Evolutionary conservation across 2,329 filamentous ascomycete species (phyloP).

Genomic region (Colletotrichum tabaci): DNA sequence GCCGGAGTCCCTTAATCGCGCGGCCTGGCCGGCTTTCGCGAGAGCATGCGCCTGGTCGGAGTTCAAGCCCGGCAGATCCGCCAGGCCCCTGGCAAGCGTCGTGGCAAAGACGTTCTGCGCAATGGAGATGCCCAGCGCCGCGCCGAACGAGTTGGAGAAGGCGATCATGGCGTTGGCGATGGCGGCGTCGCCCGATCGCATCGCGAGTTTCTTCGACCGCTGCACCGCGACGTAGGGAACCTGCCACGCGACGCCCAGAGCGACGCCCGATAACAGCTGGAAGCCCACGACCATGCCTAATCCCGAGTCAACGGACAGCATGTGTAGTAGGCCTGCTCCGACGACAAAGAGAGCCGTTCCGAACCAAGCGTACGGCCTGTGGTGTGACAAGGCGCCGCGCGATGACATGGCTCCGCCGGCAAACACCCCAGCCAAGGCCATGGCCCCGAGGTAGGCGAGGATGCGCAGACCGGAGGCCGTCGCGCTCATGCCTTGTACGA

Average conservation of each 20-base stretch:
- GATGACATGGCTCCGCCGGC: constrained; percentile 58
- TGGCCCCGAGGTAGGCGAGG: constrained; percentile 65
- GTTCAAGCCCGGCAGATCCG: too few species aligned
- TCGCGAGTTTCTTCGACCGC: constrained; percentile 5
- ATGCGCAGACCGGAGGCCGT: constrained; percentile 68
- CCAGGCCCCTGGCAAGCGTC: too few species aligned
- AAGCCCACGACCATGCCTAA: constrained; percentile 66
- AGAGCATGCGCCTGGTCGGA: too few species aligned
- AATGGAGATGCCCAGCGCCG: constrained; percentile 9
- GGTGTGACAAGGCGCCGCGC: constrained; percentile 55
- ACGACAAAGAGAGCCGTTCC: constrained; percentile 59
- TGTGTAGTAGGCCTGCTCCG: constrained; percentile 69
- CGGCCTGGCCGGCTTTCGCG: too few species aligned
- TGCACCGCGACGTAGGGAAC: constrained; percentile 22
- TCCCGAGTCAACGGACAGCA: constrained; percentile 65
- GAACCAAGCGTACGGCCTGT: constrained; percentile 51
- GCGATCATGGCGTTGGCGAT: constrained; percentile 21
- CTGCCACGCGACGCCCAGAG: constrained; percentile 18
- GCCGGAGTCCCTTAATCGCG: too few species aligned
- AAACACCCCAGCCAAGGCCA: constrained; percentile 62
- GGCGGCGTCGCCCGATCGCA: constrained; percentile 11
- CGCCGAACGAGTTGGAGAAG: constrained; percentile 21
- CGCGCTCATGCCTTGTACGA: constrained; percentile 65
- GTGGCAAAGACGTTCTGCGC: constrained; percentile 17
- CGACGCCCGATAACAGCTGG: constrained; percentile 51